Percentiles rank a stretch among this genome's conserved stretches.
phyloP scores from a whole-genome alignment of 176 grass and related monocot species.

The Urochloa ruziziensis region DNA sequence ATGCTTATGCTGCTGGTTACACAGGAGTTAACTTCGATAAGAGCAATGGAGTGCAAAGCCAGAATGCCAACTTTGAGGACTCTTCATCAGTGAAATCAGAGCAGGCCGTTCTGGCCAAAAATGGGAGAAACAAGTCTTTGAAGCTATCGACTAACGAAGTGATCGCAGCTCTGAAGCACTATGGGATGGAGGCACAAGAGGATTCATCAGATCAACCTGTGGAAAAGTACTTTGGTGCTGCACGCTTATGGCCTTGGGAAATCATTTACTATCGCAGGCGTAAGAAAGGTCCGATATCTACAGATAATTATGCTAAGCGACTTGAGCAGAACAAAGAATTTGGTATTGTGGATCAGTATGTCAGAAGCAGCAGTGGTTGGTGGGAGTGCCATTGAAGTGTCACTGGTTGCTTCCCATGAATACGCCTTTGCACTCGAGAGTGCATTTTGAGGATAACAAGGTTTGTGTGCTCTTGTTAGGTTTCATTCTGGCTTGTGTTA shows the following conservation, averaged over 20 bases:
- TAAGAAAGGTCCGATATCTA: constrained; percentile 64
- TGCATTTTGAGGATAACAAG: constrained; percentile 35
- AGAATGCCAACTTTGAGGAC: constrained; percentile 17
- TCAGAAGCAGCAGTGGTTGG: constrained; percentile 75
- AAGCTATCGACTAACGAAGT: constrained; percentile 48
- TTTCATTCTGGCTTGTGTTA: background rate
- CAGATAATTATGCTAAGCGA: constrained; percentile 56
- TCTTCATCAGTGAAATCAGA: constrained; percentile 10
- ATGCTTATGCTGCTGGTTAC: constrained; percentile 14
- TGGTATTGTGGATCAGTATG: constrained; percentile 57
- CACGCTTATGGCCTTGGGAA: constrained; percentile 62
- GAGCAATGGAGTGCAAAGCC: constrained; percentile 13
- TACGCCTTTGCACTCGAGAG: background rate
- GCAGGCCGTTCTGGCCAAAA: background rate
- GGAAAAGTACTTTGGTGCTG: constrained; percentile 57
- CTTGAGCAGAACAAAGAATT: constrained; percentile 67
- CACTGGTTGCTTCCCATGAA: background rate
- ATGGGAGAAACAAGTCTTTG: constrained; percentile 31
- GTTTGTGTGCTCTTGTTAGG: constrained; percentile 9
- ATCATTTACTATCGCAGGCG: constrained; percentile 42
- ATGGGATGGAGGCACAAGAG: constrained; percentile 32
- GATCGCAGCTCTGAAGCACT: constrained; percentile 36
- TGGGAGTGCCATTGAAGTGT: constrained; percentile 31
- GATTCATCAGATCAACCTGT: constrained; percentile 25
- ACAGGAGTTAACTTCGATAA: background rate